These are phyloP conservation scores for Sclerotinia minor DNA, from an alignment of 2,329 filamentous ascomycete species.

Conservation along the genomic window DNA sequence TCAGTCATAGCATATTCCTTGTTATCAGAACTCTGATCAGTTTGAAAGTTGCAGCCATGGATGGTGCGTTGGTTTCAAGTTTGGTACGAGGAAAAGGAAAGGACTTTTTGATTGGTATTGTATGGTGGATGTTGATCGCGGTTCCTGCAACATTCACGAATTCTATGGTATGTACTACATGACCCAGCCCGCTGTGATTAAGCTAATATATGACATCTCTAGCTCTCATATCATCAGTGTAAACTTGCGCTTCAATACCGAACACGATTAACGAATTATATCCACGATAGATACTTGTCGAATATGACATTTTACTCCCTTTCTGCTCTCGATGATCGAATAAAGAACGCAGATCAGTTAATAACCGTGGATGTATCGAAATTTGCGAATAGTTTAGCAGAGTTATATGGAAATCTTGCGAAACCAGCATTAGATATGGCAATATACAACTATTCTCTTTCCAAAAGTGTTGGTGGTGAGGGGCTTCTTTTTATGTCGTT, in stretches of 20 bases:
- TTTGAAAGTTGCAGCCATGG: constrained; percentile 92
- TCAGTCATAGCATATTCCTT: constrained; percentile 91
- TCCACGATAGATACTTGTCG: constrained; percentile 95
- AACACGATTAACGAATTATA: constrained; percentile 86
- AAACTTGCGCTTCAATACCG: constrained; percentile 91
- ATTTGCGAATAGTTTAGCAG: constrained; percentile 92
- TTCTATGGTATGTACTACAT: constrained; percentile 72
- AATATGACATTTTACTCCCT: constrained; percentile 98
- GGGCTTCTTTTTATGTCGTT: constrained; percentile 94
- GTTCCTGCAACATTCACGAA: constrained; percentile 97
- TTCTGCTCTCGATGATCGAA: constrained; percentile 90
- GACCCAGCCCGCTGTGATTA: background rate
- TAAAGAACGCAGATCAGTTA: constrained; percentile 97
- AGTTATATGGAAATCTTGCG: constrained; percentile 93
- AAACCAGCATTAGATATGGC: constrained; percentile 94
- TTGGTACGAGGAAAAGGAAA: constrained; percentile 87
- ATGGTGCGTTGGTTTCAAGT: constrained; percentile 88
- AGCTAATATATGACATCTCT: constrained; percentile 28
- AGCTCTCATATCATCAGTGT: constrained; percentile 96
- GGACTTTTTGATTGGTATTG: constrained; percentile 82
- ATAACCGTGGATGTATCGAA: constrained; percentile 96
- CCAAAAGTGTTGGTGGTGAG: constrained; percentile 92
- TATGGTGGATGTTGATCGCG: constrained; percentile 99
- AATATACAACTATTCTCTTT: constrained; percentile 94
- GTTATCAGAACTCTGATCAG: constrained; percentile 89